Conservation (phyloP, 176 grass and related monocot genomes). For the Musa itinerans region DNA sequence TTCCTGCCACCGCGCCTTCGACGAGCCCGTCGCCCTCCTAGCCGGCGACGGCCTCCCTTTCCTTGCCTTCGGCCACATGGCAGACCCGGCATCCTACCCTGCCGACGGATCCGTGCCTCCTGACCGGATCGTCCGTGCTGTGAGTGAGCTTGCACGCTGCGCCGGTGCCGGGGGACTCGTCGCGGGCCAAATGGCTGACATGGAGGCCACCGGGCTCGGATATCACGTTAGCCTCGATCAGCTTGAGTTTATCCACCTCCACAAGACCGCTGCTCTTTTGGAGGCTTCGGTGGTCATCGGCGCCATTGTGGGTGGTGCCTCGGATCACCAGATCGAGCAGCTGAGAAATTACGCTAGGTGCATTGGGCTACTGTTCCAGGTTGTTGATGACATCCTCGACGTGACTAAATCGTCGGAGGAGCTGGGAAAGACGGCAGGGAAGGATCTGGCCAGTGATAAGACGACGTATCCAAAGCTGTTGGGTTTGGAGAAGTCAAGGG, state of each 20-base stretch:
- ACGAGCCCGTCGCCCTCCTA: not conserved
- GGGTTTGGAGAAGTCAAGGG: not conserved
- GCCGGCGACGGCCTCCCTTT: not conserved
- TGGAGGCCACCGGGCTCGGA: not conserved
- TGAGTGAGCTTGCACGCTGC: not conserved
- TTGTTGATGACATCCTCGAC: not conserved
- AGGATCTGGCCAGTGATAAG: constrained; percentile 6
- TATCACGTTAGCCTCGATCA: not conserved
- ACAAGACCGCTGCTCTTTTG: not conserved
- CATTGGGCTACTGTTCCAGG: constrained; percentile 1
- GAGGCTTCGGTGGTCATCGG: constrained; percentile 1
- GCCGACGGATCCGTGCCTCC: not conserved
- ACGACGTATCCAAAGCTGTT: not conserved
- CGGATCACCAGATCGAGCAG: not conserved
- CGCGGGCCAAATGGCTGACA: not conserved
- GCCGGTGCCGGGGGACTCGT: not conserved
- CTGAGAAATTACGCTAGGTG: not conserved
- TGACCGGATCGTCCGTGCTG: not conserved
- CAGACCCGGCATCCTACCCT: not conserved
- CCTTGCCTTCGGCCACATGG: not conserved
- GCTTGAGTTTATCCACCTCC: constrained; percentile 5
- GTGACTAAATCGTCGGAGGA: not conserved
- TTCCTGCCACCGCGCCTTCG: constrained; percentile 1
- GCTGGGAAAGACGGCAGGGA: not conserved
- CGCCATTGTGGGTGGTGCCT: not conserved